Base-by-base conservation (phyloP, 352 stramenopile genomes). In the Globisporangium rhizosaccharum region DNA sequence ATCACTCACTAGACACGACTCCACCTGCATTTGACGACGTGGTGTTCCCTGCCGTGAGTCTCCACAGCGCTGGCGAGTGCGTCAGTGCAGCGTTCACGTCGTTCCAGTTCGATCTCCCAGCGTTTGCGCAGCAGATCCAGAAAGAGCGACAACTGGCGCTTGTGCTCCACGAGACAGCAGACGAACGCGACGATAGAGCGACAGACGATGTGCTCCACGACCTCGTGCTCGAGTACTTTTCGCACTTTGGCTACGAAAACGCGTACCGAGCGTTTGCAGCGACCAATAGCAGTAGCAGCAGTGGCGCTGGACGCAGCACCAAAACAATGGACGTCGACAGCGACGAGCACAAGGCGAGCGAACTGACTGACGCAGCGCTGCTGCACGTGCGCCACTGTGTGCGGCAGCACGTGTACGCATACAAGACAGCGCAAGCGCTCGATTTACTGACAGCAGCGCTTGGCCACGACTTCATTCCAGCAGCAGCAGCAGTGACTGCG, bases 71-170 rank as follows among this genome's bases (percentile, higher is more conserved):
- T 39, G 79, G 76, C 0, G 73, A 85, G 56, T 82, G 69, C 37
- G 73, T 78, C 3, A 74, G 70, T 10, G 63, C 58, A 20, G 51
- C 63, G 5, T 73, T 70, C 44, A 47, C 62, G 7, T 5, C 51
- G 10, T 85, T 84, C 48, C 60, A 66, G 39, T 88, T 88, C 37
- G 71, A 87, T 59, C 33, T 88, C 18, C 3, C 45, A 9, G 64
- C 44, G 3, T 88, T 88, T 51, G 66, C 76, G 53, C 62, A 69
- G 37, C 65, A 85, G 52, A 56, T 85, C 10, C 66, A 72, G 26
- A 82, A 74, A 52, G 66, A 82, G 2, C 72, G 71, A 1, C 79
- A 85, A n/a, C 63, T 65, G 28, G 65, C 67, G 2, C 57, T 87
- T 25, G 17, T 50, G 3, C 26, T 51, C 4, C 56, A 75, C 36